phyloP scores from a whole-genome alignment of 768 basidiomycete species.

The Albatrellus ellisii region DNA sequence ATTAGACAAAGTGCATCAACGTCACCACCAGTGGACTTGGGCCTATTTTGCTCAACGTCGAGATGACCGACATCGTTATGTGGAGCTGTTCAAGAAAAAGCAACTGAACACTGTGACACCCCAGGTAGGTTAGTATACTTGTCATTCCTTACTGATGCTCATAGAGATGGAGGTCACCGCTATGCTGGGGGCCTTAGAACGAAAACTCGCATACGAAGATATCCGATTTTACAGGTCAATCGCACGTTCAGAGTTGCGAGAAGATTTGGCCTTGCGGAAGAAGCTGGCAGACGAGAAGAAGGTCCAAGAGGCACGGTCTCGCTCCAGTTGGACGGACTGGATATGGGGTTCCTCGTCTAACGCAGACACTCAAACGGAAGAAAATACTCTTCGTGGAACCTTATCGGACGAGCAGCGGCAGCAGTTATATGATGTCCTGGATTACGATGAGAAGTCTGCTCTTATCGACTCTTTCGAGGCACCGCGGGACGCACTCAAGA shows the following conservation, averaged over 20 bases:
- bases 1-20: slow-evolving; percentile 70
- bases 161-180: slow-evolving; percentile 30
- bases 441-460: slow-evolving; percentile 82
- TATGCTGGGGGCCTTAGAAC: slow-evolving; percentile 55
- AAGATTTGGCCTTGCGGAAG: slow-evolving; percentile 61
- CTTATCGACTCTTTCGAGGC: slow-evolving; percentile 55
- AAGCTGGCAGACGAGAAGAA: slow-evolving; percentile 59
- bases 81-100: slow-evolving; percentile 74
- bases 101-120: slow-evolving; percentile 37
- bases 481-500: slow-evolving; percentile 70
- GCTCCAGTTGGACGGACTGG: slow-evolving; percentile 57
- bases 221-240: slow-evolving; percentile 96
- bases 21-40: slow-evolving; percentile 85
- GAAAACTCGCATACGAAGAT: slow-evolving; percentile 83
- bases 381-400: slow-evolving; percentile 43
- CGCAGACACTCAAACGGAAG: slow-evolving; percentile 28
- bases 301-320: slow-evolving; percentile 34
- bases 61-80: slow-evolving; percentile 77
- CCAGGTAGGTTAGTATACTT: slow-evolving; percentile 30
- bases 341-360: slow-evolving; percentile 57
- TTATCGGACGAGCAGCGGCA: slow-evolving; percentile 88
- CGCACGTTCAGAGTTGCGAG: slow-evolving; percentile 74
- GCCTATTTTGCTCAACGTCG: slow-evolving; percentile 76
- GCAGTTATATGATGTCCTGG: slow-evolving; percentile 80
- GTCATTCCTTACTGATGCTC: neutral